phyloP scores from a whole-genome alignment of 2,329 filamentous ascomycete genomes.

The Xylaria digitata region DNA sequence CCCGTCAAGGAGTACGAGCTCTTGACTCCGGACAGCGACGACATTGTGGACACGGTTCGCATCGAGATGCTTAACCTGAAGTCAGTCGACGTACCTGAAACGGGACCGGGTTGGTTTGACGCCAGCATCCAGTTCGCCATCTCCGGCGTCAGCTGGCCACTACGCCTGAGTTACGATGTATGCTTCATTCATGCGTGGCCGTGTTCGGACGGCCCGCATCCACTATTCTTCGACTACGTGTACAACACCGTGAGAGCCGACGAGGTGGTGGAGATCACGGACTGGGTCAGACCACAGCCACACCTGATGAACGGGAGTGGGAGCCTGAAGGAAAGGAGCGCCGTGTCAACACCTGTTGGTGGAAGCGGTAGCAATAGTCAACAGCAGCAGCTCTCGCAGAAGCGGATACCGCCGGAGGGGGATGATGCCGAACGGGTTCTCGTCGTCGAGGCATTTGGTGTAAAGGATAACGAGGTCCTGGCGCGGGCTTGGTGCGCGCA shows the following conservation, averaged over 20 bases:
- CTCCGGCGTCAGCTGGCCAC: conserved; percentile 70
- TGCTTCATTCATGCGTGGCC: conserved; percentile 74
- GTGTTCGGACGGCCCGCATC: conserved; percentile 72
- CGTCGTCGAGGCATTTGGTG: conserved; percentile 78
- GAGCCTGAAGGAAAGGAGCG: conserved; percentile 40
- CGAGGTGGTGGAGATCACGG: conserved; percentile 71
- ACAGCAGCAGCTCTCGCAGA: conserved; percentile 9
- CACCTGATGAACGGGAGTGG: conserved; percentile 31
- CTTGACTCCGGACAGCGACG: conserved; percentile 66
- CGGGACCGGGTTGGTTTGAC: conserved; percentile 64
- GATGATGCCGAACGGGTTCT: conserved; percentile 73
- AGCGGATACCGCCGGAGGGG: conserved; percentile 49
- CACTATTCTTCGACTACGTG: conserved; percentile 78
- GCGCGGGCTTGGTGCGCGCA: conserved; percentile 82
- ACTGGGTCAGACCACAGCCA: conserved; percentile 67
- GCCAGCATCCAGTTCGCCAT: conserved; percentile 73
- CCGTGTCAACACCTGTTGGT: conserved; percentile 41
- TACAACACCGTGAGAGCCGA: conserved; percentile 70
- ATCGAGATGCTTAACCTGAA: conserved; percentile 75
- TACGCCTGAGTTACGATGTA: conserved; percentile 72
- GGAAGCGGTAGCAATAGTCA: conserved; percentile 39
- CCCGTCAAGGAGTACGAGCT: conserved; percentile 76
- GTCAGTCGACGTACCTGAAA: conserved; percentile 51
- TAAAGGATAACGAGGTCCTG: conserved; percentile 79
- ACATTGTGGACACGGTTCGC: conserved; percentile 72